Base-by-base conservation (phyloP, 164 flowering plant genomes). In the Sedum album region DNA sequence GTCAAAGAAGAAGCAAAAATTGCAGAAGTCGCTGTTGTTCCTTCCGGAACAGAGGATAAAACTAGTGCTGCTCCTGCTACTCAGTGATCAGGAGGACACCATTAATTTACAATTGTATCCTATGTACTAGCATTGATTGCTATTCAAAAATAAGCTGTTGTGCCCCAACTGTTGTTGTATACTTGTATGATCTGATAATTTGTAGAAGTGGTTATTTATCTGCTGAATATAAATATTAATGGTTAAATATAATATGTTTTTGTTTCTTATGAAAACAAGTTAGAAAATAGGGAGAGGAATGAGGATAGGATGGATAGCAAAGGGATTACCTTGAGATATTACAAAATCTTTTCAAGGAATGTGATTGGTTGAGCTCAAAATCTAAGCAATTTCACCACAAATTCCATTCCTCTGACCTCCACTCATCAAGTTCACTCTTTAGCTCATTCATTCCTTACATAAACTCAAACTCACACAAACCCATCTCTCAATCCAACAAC, bases 11-110 rank as follows among this genome's bases (percentile, higher is more conserved):
- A 66, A 35, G 44, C 31, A 6, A 66, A 65, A 55, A 60, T 66
- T 44, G 71, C 48, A 60, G 62, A 61, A 23, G 68, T 10, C 53
- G 38, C 48, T 7, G 46, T 11, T 41, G 46, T 15, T 41, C 15
- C 46, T 31, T 64, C 46, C 17, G 30, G 30, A n/a, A 49, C 75
- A 30, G 67, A 46, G 53, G 68, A 61, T 36, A 69, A 72, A 66
- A 69, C 62, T 66, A 67, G 62, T 49, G 75, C 73, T 25, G 67
- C 69, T 60, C 76, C 67, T 41, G 63, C 63, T 60, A 36, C 76
- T 28, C 31, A 66, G 28, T 73, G 69, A 70, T 33, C 25, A 42
- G 17, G 31, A 55, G 11, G 61, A 55, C 18, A 21, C 1, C 57
- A 21, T 51, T 51, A 6, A 25, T 55, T 31, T 55, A 55, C 31